phyloP scores from a whole-genome alignment of 2,329 filamentous ascomycete genomes.

The Nigrospora oryzae region DNA sequence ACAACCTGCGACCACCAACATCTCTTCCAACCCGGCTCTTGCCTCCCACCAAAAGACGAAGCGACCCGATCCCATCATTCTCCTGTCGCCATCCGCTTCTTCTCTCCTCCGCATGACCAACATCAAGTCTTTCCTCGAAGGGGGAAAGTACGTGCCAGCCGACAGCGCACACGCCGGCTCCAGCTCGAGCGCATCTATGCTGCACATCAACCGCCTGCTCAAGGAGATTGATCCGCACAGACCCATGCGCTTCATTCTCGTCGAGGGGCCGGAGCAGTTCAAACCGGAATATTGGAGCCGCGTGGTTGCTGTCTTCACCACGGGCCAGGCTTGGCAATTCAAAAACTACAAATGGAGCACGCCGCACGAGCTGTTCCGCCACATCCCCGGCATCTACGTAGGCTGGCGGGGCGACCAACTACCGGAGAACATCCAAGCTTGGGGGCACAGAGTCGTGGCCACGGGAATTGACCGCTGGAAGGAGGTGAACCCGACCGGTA shows the following conservation, averaged over 20 bases:
- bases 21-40: constrained; percentile 35
- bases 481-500: constrained; percentile 31
- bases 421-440: constrained; percentile 70
- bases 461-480: constrained; percentile 82
- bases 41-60: constrained; percentile 46
- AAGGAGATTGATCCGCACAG: constrained; percentile 61
- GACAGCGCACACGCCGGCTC: constrained; percentile 52
- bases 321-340: constrained; percentile 97
- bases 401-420: constrained; percentile 81
- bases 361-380: constrained; percentile 79
- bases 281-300: constrained; percentile 97
- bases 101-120: constrained; percentile 93
- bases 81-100: constrained; percentile 91
- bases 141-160: constrained; percentile 71
- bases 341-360: constrained; percentile 96
- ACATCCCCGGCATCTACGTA: constrained; percentile 80
- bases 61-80: constrained; percentile 78
- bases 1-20: constrained; percentile 24
- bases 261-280: constrained; percentile 89
- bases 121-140: constrained; percentile 86
- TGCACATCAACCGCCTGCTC: constrained; percentile 75
- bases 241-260: constrained; percentile 86
- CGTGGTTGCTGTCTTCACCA: constrained; percentile 94
- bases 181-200: constrained; percentile 64
- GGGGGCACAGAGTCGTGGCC: constrained; percentile 76